Conservation (phyloP, 345 rosid species). For the Cardamine resedifolia region DNA sequence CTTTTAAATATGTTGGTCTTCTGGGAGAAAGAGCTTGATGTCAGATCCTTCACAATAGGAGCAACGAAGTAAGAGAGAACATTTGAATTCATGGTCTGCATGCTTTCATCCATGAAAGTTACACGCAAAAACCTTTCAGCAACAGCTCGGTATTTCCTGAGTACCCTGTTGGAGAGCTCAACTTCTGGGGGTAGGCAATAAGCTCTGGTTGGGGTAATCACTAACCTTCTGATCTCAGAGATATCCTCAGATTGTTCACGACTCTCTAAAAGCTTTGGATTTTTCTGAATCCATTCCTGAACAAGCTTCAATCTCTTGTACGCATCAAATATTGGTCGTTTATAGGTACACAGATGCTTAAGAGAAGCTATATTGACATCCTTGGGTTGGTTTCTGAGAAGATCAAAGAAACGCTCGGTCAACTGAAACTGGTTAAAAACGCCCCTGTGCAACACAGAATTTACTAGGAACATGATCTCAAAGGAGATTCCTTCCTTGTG, state of each 20-base stretch:
- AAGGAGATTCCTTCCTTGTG: conserved; percentile 55
- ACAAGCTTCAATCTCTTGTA: conserved; percentile 51
- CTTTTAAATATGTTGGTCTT: conserved; percentile 70
- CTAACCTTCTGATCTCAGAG: conserved; percentile 70
- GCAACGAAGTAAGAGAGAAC: conserved; percentile 64
- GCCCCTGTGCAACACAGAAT: conserved; percentile 68
- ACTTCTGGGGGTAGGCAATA: conserved; percentile 89
- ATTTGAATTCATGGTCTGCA: conserved; percentile 65
- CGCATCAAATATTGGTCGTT: conserved; percentile 64
- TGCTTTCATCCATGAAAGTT: conserved; percentile 88
- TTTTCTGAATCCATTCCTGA: conserved; percentile 65
- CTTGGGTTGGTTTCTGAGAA: conserved; percentile 53
- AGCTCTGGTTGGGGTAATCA: conserved; percentile 78
- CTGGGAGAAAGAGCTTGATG: conserved; percentile 51
- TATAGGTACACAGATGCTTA: conserved; percentile 65
- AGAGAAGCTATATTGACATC: conserved; percentile 71
- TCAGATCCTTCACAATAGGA: conserved; percentile 62
- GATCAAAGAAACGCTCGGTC: conserved; percentile 57
- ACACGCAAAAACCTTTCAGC: conserved; percentile 81
- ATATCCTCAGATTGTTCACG: conserved; percentile 51
- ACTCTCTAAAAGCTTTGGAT: conserved; percentile 51
- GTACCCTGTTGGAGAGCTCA: conserved; percentile 88
- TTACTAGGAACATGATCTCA: conserved; percentile 66
- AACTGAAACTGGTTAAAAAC: conserved; percentile 70
- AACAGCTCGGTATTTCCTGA: conserved; percentile 62